Base-by-base conservation (phyloP, 495 filamentous ascomycete species). In the Hyaloscypha bicolor region DNA sequence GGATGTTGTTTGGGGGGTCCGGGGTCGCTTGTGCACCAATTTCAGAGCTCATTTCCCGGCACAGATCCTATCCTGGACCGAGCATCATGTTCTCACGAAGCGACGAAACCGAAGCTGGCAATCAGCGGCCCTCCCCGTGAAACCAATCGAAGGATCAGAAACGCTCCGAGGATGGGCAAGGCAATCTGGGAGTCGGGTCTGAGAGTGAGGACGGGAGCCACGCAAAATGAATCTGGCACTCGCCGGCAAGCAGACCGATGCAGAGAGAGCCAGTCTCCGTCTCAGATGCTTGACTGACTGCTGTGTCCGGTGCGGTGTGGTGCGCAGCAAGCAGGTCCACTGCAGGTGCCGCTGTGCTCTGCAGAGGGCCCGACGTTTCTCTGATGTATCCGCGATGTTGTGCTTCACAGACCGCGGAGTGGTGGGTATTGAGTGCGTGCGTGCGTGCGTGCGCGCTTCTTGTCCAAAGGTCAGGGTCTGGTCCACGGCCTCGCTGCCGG, bases 141-240 rank as follows among this genome's bases (percentile, higher is more conserved):
- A 61, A 35, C 64, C 56, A 67, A 62, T 67, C 6, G 48, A 42
- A 67, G 9, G 22, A 25, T 52, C 30, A 30, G 42, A 48, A 61
- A 67, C 33, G 14, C 48, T 52, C 57, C 65, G 48, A 67, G 14
- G 31, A 21, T 21, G 6, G 22, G 9, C 11, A 60, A 37, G 14
- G 56, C 56, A 19, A 8, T 37, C 14, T 14, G 56, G 56, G 11
- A 22, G 33, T 30, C 55, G 25, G 25, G 39, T 48, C 11, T 22
- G 5, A 30, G 30, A 64, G 25, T 29, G 51, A 19, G 19, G 16
- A 29, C 14, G 42, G 16, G 11, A 48, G 42, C 9, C 0, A 48
- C 9, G 11, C 42, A 48, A 19, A 48, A 48, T 48, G 16, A 25
- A 25, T 25, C 25, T 25, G 25, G 42, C 16, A 19, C 42, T 6